Evolutionary conservation across 352 stramenopile species (phyloP), one percentile per base, ranked within the genome.

Genomic region (Globisporangium parvum): DNA sequence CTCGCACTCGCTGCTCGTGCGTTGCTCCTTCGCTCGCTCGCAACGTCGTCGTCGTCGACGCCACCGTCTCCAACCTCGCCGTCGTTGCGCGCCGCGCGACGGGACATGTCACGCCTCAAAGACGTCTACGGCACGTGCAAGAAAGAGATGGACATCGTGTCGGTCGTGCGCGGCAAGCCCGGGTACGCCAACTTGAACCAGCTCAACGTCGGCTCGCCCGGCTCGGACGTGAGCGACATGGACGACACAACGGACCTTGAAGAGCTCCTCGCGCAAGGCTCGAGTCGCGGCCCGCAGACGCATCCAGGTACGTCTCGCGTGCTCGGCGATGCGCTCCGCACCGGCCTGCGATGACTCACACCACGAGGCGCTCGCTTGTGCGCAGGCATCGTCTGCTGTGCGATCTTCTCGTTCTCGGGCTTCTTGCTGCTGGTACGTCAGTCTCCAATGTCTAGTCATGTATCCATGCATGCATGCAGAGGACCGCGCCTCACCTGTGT

Each of bases 101-200:
- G 35, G 39, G 53, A 47, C 31, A 86, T 85, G 79, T 69, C 73
- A 53, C 73, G 77, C 57, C 66, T 89, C 62, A 87, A 91, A 71
- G 77, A 91, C 66, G 81, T 77, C 47, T 87, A 85, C 79, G 78
- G 73, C 62, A 77, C 62, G 51, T 78, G 79, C 65, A 84, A 77
- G 64, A 87, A 89, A 71, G 81, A 91, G 62, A 90, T 92, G 79
- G 78, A 89, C 59, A 75, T 88, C 60, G 77, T 91, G 51, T 70
- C 77, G 42, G 78, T 80, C 52, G 75, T 86, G n/a, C 75, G 78
- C 41, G 75, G 73, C 59, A 89, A 88, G 63, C 77, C 81, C 17
- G 81, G 79, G 23, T 92, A 92, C 53, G 81, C 81, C 6, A 92
- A 92, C 55, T 76, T 92, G 47, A 89, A 90, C 59, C 81, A 92